Evolutionary conservation across 2,329 filamentous ascomycete species (phyloP), one percentile per base, ranked within the genome.

Genomic region (Biscogniauxia sp.): DNA sequence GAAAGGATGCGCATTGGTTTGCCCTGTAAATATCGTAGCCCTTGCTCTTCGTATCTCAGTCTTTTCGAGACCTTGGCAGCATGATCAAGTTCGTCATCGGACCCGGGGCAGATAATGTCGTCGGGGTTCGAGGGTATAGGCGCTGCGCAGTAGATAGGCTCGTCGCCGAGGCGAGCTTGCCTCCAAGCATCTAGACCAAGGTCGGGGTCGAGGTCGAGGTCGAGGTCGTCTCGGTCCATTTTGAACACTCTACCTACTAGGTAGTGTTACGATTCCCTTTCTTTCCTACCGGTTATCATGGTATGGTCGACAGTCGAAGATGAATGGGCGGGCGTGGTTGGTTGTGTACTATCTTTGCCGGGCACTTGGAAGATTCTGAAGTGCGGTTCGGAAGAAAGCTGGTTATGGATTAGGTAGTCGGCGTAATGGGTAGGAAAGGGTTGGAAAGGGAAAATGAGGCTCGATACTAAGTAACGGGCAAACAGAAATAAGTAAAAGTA

Each of bases 11-110:
- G 69, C 0, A 88, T 81, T 1, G 79, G 70, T 28, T 79, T 75
- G 0, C 88, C 89, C 6, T 78, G 74, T 45, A 90, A 75, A 66
- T 83, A 91, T 37, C 80, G 79, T 32, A 79, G 75, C 1, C 85
- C 88, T 13, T 88, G 82, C 0, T 78, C 73, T 70, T 90, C 87
- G 61, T 88, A 86, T 61, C 84, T 80, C 20, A 77, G 72, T 25
- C 79, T 80, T 70, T 83, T 86, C 13, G 83, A 79, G 2, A 78
- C 72, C 32, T 76, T 76, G 3, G 82, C 73, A 20, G 70, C 72
- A 13, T 80, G 74, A 63, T 84, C 84, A 58, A 82, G 70, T 37
- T 86, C 83, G 54, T 85, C 77, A 53, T 89, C 86, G 6, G 84
- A 84, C n/a, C 84, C 82, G 7, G 79, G 75, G 62, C 79, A 84